These are phyloP conservation scores for Sarocladium kiliense DNA, from an alignment of 2,329 filamentous ascomycete species.

Conservation along the genomic window DNA sequence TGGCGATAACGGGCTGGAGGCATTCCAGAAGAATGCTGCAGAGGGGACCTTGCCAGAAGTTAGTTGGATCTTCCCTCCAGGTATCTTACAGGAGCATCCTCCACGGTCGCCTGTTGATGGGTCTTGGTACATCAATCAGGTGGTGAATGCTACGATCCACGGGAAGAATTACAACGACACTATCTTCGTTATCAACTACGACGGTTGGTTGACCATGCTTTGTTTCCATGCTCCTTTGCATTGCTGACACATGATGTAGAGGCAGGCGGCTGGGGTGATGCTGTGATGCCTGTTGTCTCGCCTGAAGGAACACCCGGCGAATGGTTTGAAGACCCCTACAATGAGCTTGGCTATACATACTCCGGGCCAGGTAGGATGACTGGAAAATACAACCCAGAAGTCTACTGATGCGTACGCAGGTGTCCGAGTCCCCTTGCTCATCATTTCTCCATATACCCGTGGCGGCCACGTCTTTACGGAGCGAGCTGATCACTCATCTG, in stretches of 20 bases:
- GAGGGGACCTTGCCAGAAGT: constrained; percentile 45
- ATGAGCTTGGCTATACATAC: constrained; percentile 6
- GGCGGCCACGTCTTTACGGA: neutral
- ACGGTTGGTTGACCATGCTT: constrained; percentile 26
- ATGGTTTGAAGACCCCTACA: constrained; percentile 39
- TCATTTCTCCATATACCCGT: neutral
- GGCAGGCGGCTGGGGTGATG: constrained; percentile 49
- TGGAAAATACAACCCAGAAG: neutral
- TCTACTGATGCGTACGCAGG: neutral
- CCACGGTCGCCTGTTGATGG: constrained; percentile 49
- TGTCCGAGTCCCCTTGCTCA: neutral
- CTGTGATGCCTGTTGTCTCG: constrained; percentile 43
- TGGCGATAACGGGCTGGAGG: constrained; percentile 33
- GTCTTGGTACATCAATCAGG: constrained; percentile 48
- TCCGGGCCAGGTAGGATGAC: neutral
- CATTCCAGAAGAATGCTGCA: constrained; percentile 43
- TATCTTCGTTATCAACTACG: constrained; percentile 46
- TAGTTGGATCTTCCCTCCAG: constrained; percentile 45
- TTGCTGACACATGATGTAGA: constrained; percentile 24
- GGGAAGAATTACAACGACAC: constrained; percentile 44
- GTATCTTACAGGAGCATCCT: constrained; percentile 42
- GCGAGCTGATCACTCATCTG: neutral
- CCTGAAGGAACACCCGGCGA: constrained; percentile 42
- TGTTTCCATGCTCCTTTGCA: neutral
- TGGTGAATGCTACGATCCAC: constrained; percentile 43